Conservation (phyloP, 2,329 filamentous ascomycete species). For the Venturia nashicola region DNA sequence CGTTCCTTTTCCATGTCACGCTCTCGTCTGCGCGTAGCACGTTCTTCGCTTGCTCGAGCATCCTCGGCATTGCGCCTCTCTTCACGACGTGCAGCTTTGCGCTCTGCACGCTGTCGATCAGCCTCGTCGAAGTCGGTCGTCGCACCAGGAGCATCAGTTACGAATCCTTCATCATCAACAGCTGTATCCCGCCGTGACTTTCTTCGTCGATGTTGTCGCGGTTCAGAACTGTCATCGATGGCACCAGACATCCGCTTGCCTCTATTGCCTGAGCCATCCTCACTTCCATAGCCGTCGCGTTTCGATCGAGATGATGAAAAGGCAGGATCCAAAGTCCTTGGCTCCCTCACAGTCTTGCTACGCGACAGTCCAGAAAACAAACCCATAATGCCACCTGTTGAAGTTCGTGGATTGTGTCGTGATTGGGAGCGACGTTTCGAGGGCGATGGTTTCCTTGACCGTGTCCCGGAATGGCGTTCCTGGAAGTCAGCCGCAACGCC, state of each 20-base stretch:
- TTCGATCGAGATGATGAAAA: neutral
- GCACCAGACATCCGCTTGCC: neutral
- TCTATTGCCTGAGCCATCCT: neutral
- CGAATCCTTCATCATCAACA: slow-evolving; percentile 10
- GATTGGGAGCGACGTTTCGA: slow-evolving; percentile 3
- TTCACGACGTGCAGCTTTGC: slow-evolving; percentile 10
- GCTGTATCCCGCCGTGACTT: slow-evolving; percentile 6
- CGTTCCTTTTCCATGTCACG: slow-evolving; percentile 5
- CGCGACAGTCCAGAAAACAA: slow-evolving; percentile 9
- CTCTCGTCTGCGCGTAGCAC: slow-evolving; percentile 6
- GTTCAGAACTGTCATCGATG: neutral
- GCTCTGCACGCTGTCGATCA: slow-evolving; percentile 11
- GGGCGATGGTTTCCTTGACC: slow-evolving; percentile 1
- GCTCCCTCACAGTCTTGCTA: slow-evolving; percentile 9
- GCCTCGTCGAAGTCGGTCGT: slow-evolving; percentile 10
- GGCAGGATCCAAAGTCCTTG: slow-evolving; percentile 4
- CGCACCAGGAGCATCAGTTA: slow-evolving; percentile 10
- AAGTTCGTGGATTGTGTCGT: slow-evolving; percentile 2
- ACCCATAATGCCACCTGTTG: slow-evolving; percentile 11
- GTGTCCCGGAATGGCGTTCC: neutral
- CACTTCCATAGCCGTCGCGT: slow-evolving; percentile 7
- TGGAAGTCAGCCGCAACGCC: neutral
- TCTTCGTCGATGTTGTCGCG: slow-evolving; percentile 2
- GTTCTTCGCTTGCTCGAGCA: slow-evolving; percentile 7
- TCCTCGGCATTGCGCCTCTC: slow-evolving; percentile 8